These are phyloP conservation scores for Aspergillus texensis DNA, from an alignment of 2,329 filamentous ascomycete species.

Conservation along the genomic window DNA sequence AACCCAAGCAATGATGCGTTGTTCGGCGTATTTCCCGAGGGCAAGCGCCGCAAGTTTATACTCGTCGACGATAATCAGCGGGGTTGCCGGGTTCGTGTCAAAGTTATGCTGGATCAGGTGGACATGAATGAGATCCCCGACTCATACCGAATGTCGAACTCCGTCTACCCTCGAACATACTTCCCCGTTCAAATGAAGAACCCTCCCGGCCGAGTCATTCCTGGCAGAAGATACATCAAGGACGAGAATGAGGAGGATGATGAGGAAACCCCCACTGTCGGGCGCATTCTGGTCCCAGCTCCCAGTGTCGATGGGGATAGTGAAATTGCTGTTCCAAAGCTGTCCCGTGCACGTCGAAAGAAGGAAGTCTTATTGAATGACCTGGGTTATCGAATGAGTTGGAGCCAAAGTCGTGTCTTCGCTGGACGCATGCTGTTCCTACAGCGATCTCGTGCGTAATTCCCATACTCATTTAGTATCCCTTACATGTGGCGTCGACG, in stretches of 20 bases:
- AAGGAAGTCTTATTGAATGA: conserved; percentile 94
- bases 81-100: conserved; percentile 78
- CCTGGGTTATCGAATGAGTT: conserved; percentile 91
- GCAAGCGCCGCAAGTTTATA: conserved; percentile 94
- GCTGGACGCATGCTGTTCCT: conserved; percentile 83
- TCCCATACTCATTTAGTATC: conserved; percentile 3
- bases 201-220: conserved; percentile 70
- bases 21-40: conserved; percentile 85
- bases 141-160: conserved; percentile 86
- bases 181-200: conserved; percentile 93
- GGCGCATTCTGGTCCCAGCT: conserved; percentile 60
- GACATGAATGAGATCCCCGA: conserved; percentile 96
- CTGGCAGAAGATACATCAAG: conserved; percentile 73
- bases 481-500: conserved; percentile 15
- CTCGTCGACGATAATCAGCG: conserved; percentile 88
- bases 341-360: conserved; percentile 68
- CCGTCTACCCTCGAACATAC: conserved; percentile 88
- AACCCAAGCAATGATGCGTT: conserved; percentile 62
- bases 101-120: conserved; percentile 89
- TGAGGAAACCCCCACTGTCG: conserved; percentile 37
- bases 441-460: conserved; percentile 81
- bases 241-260: conserved; percentile 60
- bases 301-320: conserved; percentile 69
- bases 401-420: conserved; percentile 93
- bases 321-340: conserved; percentile 74